Evolutionary conservation across 2,329 filamentous ascomycete genomes (phyloP), one percentile per base, ranked within the genome.

Genomic region (Drechslera avenae): DNA sequence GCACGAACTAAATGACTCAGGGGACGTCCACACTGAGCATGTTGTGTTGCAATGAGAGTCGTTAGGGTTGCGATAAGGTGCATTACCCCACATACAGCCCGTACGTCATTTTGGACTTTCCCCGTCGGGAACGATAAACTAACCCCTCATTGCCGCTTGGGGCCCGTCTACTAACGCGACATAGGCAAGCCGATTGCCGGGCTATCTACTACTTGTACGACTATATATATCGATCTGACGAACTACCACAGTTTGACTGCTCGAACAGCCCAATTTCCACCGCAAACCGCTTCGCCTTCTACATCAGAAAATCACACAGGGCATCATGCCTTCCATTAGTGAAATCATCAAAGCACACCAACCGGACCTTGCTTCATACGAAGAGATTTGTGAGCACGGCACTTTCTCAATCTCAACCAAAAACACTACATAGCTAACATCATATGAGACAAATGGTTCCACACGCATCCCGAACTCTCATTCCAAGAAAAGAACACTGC

Each of bases 391-490:
- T 71, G 59, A 39, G 60, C 55, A 23, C 4, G 2, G 2, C 13
- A 5, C 5, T n/a, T 36, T 17, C 6, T 19, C 16, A 10, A 28
- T 2, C 16, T 3, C 2, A n/a, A 21, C 1, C n/a, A 30, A 28
- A 13, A 10, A 19, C 10, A 28, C 26, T 13, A 28, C 26, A 37
- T 34, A 33, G 17, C 49, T 56, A 21, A 61, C 39, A 21, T 34
- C 30, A 17, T 4, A 21, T 5, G 12, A 69, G 68, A 73, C 44
- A 71, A 68, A 54, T 64, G 67, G 52, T 72, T 70, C 48, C 71
- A 74, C 48, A 48, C 63, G 1, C 54, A 71, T 37, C 71, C 71
- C 4, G 71, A 74, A 45, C 67, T 74, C 16, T 73, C 70, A 4
- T 70, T 68, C 45, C 70, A 71, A 51, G 71, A 74, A 43, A 51